phyloP scores from a whole-genome alignment of 2,329 filamentous ascomycete species.

The Coleophoma eucalyptorum region DNA sequence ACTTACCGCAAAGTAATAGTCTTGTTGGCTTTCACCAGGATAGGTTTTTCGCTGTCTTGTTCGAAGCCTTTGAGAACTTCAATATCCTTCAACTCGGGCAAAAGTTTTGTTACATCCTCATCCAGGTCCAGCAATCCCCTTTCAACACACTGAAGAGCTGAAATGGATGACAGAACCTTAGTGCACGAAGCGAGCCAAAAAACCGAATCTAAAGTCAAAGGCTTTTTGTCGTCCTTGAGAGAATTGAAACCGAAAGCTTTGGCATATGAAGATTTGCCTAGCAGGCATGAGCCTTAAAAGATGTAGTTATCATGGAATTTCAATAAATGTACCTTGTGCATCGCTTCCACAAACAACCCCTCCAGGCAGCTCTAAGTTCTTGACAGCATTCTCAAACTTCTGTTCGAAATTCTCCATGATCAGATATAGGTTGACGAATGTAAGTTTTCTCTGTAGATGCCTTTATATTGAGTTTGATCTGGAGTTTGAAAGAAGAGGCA shows the following conservation, averaged over 20 bases:
- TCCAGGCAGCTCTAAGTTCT: neutral
- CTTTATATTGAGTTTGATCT: neutral
- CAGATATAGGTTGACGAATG: too few relatives aligned
- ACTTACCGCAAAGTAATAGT: conserved; percentile 24
- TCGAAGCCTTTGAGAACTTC: conserved; percentile 23
- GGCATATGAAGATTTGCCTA: conserved; percentile 1
- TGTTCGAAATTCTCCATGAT: neutral
- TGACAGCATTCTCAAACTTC: neutral
- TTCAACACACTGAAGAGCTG: conserved; percentile 50
- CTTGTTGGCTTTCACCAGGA: conserved; percentile 15
- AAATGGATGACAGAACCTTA: conserved; percentile 29
- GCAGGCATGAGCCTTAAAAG: too few relatives aligned
- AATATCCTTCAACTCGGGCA: conserved; percentile 18
- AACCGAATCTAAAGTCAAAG: conserved; percentile 44
- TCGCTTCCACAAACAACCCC: neutral
- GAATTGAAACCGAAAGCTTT: conserved; percentile 1
- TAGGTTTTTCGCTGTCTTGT: conserved; percentile 11
- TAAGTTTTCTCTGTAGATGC: neutral
- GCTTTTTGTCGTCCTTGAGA: neutral
- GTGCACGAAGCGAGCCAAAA: conserved; percentile 59
- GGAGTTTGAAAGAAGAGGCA: neutral
- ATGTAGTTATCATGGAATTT: too few relatives aligned
- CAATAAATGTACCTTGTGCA: neutral
- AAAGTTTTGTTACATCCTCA: neutral
- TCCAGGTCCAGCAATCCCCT: conserved; percentile 40